Evolutionary conservation across 129 eudicot species (phyloP).

Genomic region (sunflower (Helianthus annuus)): DNA sequence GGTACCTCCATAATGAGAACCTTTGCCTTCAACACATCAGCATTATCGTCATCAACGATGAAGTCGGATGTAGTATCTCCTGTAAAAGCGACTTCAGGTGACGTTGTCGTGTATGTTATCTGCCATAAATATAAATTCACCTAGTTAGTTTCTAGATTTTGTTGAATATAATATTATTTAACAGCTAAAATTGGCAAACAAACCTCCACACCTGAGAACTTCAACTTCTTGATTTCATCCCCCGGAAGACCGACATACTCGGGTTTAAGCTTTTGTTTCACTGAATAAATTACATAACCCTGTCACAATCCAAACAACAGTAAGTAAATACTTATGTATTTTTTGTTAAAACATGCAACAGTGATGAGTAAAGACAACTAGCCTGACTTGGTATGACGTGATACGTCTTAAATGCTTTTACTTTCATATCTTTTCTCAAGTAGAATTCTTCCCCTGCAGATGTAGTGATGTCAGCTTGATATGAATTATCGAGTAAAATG

Average conservation of each 20-base stretch:
- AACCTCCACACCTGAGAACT: conserved; percentile 93
- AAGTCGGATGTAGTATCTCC: conserved; percentile 97
- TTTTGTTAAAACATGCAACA: not conserved
- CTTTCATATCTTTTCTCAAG: conserved; percentile 80
- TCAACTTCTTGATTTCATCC: conserved; percentile 75
- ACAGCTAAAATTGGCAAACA: conserved; percentile 32
- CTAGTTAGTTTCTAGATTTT: conserved; percentile 9
- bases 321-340: not conserved
- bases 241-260: conserved; percentile 74
- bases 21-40: conserved; percentile 78
- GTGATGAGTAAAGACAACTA: conserved; percentile 23
- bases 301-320: conserved; percentile 28
- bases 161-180: not conserved
- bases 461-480: conserved; percentile 11
- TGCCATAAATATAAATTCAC: conserved; percentile 31
- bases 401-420: conserved; percentile 79
- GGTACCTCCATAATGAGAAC: conserved; percentile 92
- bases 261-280: conserved; percentile 81
- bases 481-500: not conserved
- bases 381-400: conserved; percentile 95
- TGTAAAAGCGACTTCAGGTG: conserved; percentile 93
- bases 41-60: conserved; percentile 55
- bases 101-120: conserved; percentile 67
- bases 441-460: conserved; percentile 75
- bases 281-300: conserved; percentile 87